Evolutionary conservation across 2,329 filamentous ascomycete genomes (phyloP), one percentile per base, ranked within the genome.

Genomic region (Colletotrichum incanum): DNA sequence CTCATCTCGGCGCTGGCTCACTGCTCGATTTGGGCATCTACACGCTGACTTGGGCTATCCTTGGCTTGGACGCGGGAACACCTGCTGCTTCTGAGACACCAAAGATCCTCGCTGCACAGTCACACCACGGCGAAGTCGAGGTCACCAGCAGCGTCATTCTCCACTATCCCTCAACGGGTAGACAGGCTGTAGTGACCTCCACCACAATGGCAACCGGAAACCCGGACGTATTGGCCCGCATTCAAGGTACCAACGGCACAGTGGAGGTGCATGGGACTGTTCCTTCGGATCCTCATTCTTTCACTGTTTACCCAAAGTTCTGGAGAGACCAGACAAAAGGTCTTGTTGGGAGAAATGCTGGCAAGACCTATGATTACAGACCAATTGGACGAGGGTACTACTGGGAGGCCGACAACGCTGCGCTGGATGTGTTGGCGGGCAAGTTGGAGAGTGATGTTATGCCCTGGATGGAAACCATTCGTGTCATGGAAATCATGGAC

Each of bases 401-500:
- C 76, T 87, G 77, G 77, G 86, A 88, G 73, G 84, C 84, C 3
- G 84, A 86, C 70, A 80, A 81, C 0, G 82, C 82, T 6, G 85
- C 85, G 0, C 58, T 80, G 6, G 83, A 85, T 71, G 79, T 86
- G 50, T 78, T 79, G 2, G 79, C 80, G 4, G 82, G 82, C 0
- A 80, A 75, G 59, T 78, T 76, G 7, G 77, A 86, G 73, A 86
- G 80, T 64, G 76, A 76, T 0, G 77, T 82, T 3, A 84, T 87
- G 82, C 84, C 85, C 0, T 86, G 82, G 82, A 75, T 78, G 0
- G 85, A 87, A 77, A 87, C 85, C 0, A 66, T 87, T 14, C 79
- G 82, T 0, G 80, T 87, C 0, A 78, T 88, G 80, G 81, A 83
- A 66, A 79, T 87, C 23, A 80, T 88, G 82, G 86, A 88, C 71